Evolutionary conservation across 345 rosid genomes (phyloP).

Genomic region (Eutrema yunnanense): DNA sequence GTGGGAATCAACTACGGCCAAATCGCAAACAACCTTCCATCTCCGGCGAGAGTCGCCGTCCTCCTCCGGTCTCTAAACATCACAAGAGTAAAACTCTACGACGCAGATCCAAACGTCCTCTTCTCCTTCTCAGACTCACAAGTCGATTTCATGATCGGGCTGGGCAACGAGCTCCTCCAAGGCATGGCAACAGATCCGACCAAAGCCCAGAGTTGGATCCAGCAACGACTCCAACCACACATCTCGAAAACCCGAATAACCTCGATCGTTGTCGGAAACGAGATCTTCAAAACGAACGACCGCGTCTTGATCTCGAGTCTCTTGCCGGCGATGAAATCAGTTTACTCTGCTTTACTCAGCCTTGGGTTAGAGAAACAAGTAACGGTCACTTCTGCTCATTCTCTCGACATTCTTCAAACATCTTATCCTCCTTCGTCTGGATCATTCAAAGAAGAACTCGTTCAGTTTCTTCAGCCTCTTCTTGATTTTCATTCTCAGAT

Average conservation of each 20-base stretch:
- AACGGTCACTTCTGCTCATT: constrained; percentile 64
- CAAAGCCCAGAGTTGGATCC: constrained; percentile 65
- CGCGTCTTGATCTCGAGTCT: constrained; percentile 31
- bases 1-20: constrained; percentile 94
- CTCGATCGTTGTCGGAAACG: constrained; percentile 75
- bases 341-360: constrained; percentile 38
- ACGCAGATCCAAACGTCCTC: constrained; percentile 81
- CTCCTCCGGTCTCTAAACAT: constrained; percentile 66
- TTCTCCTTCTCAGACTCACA: constrained; percentile 57
- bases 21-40: constrained; percentile 78
- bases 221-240: constrained; percentile 54
- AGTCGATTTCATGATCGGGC: constrained; percentile 67
- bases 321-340: constrained; percentile 75
- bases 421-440: constrained; percentile 85
- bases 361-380: constrained; percentile 73
- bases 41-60: constrained; percentile 52
- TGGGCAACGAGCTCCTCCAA: constrained; percentile 56
- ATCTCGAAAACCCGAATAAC: constrained; percentile 52
- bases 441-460: constrained; percentile 51
- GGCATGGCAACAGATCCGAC: constrained; percentile 50
- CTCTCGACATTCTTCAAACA: constrained; percentile 40
- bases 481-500: constrained; percentile 60
- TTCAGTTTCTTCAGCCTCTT: constrained; percentile 44
- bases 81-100: constrained; percentile 70
- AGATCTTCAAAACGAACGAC: constrained; percentile 51